Evolutionary conservation across 2,329 filamentous ascomycete species (phyloP).

Genomic region (Aureobasidium subglaciale): DNA sequence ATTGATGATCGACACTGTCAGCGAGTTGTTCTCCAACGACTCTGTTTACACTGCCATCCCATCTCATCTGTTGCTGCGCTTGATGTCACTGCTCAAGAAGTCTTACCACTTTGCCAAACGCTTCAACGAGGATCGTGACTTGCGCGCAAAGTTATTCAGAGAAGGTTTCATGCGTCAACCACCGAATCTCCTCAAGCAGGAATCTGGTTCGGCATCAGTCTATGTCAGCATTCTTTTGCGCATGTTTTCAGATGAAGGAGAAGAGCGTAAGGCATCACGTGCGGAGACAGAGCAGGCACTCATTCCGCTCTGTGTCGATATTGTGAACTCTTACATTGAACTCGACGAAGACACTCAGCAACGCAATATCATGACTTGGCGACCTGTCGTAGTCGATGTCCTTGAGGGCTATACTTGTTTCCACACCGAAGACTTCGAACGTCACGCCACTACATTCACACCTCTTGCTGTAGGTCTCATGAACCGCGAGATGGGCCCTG

Average conservation of each 20-base stretch:
- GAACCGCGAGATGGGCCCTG: slow-evolving; percentile 69
- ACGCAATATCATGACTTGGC: slow-evolving; percentile 93
- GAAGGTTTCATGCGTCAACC: slow-evolving; percentile 99
- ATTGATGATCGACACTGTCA: slow-evolving; percentile 98
- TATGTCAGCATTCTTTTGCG: slow-evolving; percentile 94
- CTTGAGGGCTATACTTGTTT: slow-evolving; percentile 88
- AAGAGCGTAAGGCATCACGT: slow-evolving; percentile 72
- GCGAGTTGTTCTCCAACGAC: slow-evolving; percentile 96
- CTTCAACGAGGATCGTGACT: slow-evolving; percentile 96
- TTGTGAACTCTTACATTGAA: slow-evolving; percentile 74
- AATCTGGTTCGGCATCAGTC: slow-evolving; percentile 83
- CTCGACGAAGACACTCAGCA: slow-evolving; percentile 96
- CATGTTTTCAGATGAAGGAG: slow-evolving; percentile 89
- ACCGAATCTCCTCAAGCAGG: slow-evolving; percentile 94
- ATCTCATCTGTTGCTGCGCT: slow-evolving; percentile 74
- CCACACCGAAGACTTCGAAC: slow-evolving; percentile 68
- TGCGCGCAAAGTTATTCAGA: slow-evolving; percentile 88
- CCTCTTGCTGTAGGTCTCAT: slow-evolving; percentile 78
- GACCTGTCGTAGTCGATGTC: slow-evolving; percentile 93
- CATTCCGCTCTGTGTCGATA: slow-evolving; percentile 90
- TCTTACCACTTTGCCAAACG: slow-evolving; percentile 93
- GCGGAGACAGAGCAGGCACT: slow-evolving; percentile 83
- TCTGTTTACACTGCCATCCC: slow-evolving; percentile 91
- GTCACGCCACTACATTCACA: slow-evolving; percentile 77
- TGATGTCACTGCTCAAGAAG: slow-evolving; percentile 93